Evolutionary conservation across 495 filamentous ascomycete genomes (phyloP).

Genomic region (Pyrenula aspistea): DNA sequence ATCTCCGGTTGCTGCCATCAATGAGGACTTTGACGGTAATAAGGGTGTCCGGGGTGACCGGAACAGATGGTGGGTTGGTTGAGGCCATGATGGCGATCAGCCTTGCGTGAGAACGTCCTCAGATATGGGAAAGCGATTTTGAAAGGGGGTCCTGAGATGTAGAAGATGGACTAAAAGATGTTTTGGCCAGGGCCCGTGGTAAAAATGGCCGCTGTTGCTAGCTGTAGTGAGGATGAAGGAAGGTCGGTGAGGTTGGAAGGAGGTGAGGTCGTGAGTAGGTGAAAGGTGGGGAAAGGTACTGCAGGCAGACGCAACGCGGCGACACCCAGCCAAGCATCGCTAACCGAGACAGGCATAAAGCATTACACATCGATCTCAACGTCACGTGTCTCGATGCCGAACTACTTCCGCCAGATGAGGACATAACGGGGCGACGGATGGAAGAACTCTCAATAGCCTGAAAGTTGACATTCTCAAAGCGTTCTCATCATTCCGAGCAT

Average conservation of each 20-base stretch:
- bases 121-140: background rate
- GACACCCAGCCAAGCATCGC: background rate
- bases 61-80: conserved; percentile 15
- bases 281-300: background rate
- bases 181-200: too few relatives aligned
- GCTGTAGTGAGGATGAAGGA: background rate
- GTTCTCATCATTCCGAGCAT: too few relatives aligned
- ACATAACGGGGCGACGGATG: too few relatives aligned
- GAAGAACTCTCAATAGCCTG: too few relatives aligned
- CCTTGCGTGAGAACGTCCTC: background rate
- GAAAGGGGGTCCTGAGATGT: background rate
- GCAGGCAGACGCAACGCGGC: background rate
- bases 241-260: background rate
- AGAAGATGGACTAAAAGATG: too few relatives aligned
- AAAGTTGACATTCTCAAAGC: too few relatives aligned
- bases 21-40: conserved; percentile 79
- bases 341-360: background rate
- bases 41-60: conserved; percentile 56
- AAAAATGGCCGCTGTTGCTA: too few relatives aligned
- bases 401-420: too few relatives aligned
- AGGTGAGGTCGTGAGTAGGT: background rate
- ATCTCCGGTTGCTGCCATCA: conserved; percentile 61
- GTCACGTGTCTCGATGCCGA: too few relatives aligned
- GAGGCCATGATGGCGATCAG: conserved; percentile 8
- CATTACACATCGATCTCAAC: too few relatives aligned